Evolutionary conservation across 805 yeast species (phyloP).

Genomic region (Myxozyma nipponensis): DNA sequence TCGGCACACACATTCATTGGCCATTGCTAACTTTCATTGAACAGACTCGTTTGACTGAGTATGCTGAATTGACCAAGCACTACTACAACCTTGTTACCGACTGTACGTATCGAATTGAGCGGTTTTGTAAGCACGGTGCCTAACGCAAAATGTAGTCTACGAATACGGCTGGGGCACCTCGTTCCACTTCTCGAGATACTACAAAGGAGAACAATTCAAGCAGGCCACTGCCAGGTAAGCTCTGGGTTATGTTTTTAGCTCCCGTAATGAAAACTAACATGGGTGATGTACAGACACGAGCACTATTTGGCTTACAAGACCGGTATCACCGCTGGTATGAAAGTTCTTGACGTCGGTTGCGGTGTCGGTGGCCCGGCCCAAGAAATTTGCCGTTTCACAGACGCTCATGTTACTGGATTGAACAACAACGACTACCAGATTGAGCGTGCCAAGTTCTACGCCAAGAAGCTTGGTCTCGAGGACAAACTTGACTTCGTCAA

Average conservation of each 20-base stretch:
- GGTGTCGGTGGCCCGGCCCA: constrained; percentile 99
- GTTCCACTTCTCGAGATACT: constrained; percentile 94
- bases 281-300: constrained; percentile 86
- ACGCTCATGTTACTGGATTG: constrained; percentile 79
- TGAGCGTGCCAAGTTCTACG: constrained; percentile 81
- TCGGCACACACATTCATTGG: neutral
- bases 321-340: constrained; percentile 72
- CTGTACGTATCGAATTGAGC: constrained; percentile 36
- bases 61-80: constrained; percentile 87
- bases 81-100: constrained; percentile 96
- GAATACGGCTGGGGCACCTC: constrained; percentile 99
- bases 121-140: neutral
- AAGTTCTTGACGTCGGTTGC: constrained; percentile 95
- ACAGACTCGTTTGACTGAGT: constrained; percentile 66
- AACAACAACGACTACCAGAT: constrained; percentile 96
- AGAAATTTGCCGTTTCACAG: constrained; percentile 89
- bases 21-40: neutral
- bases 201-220: constrained; percentile 85
- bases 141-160: constrained; percentile 51
- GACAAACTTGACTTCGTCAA: constrained; percentile 80
- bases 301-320: constrained; percentile 88
- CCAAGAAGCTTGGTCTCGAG: constrained; percentile 59
- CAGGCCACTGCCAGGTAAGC: constrained; percentile 74
- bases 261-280: neutral
- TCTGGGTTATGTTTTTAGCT: neutral